These are phyloP conservation scores for Talaromyces sp. DNA, from an alignment of 2,329 filamentous ascomycete species.

Conservation along the genomic window DNA sequence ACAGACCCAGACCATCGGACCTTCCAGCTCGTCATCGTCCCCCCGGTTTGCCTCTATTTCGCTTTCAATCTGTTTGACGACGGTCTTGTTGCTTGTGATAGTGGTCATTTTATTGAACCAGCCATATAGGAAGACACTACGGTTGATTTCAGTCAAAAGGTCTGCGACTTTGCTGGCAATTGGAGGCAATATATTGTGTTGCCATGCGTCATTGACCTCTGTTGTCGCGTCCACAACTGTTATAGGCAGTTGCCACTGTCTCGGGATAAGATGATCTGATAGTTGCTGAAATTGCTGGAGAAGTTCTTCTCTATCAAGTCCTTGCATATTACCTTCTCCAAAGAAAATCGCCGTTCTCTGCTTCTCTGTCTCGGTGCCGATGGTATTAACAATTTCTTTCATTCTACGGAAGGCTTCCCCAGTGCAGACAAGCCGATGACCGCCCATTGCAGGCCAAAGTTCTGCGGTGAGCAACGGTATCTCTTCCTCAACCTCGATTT, in stretches of 20 bases:
- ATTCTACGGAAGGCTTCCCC: slow-evolving; percentile 60
- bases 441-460: slow-evolving; percentile 57
- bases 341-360: slow-evolving; percentile 55
- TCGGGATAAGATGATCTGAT: slow-evolving; percentile 51
- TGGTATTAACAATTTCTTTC: slow-evolving; percentile 58
- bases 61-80: slow-evolving; percentile 59
- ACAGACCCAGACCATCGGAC: slow-evolving; percentile 60
- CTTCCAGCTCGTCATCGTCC: slow-evolving; percentile 44
- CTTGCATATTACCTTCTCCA: slow-evolving; percentile 36
- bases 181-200: slow-evolving; percentile 38
- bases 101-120: slow-evolving; percentile 61
- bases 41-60: slow-evolving; percentile 49
- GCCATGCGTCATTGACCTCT: slow-evolving; percentile 24
- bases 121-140: slow-evolving; percentile 65
- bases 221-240: slow-evolving; percentile 46
- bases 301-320: slow-evolving; percentile 25
- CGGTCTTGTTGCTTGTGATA: slow-evolving; percentile 63
- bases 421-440: slow-evolving; percentile 59
- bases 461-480: slow-evolving; percentile 55
- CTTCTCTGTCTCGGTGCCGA: slow-evolving; percentile 58
- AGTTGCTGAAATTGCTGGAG: slow-evolving; percentile 36
- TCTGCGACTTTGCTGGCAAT: slow-evolving; percentile 39
- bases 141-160: slow-evolving; percentile 56
- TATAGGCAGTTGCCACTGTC: slow-evolving; percentile 57
- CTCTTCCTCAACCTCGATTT: slow-evolving; percentile 59